Conservation (phyloP, 352 stramenopile genomes). For the Elongisporangium senticosum region DNA sequence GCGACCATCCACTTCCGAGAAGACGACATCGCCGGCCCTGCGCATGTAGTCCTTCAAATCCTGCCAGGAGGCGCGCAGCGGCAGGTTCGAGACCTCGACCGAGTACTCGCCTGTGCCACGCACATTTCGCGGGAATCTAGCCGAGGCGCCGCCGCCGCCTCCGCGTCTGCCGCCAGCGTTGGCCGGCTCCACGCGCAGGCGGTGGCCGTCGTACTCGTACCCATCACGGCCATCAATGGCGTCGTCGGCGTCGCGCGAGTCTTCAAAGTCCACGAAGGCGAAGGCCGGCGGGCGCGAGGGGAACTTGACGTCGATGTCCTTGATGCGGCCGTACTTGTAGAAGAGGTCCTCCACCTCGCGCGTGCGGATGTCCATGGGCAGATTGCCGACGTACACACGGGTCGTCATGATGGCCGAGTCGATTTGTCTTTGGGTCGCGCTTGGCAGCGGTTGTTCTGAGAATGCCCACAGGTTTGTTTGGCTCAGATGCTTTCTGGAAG, state of each 20-base stretch:
- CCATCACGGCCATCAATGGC: slow-evolving; percentile 44
- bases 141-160: slow-evolving; percentile 10
- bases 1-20: slow-evolving; percentile 62
- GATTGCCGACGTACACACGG: slow-evolving; percentile 64
- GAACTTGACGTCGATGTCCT: slow-evolving; percentile 67
- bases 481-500: slow-evolving; percentile 1
- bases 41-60: slow-evolving; percentile 75
- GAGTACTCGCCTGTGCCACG: slow-evolving; percentile 49
- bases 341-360: slow-evolving; percentile 74
- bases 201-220: slow-evolving; percentile 56
- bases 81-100: slow-evolving; percentile 51
- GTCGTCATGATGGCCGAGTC: slow-evolving; percentile 21
- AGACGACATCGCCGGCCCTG: slow-evolving; percentile 56
- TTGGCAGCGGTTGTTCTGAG: background rate
- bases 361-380: slow-evolving; percentile 69
- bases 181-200: slow-evolving; percentile 47
- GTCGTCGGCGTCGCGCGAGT: slow-evolving; percentile 59
- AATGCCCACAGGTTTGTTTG: background rate
- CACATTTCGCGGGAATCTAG: slow-evolving; percentile 35
- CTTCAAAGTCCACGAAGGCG: slow-evolving; percentile 74
- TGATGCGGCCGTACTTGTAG: slow-evolving; percentile 63
- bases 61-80: slow-evolving; percentile 46
- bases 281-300: slow-evolving; percentile 50
- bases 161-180: slow-evolving; percentile 29
- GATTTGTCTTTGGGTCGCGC: background rate